Conservation (phyloP, 352 stramenopile species). For the Globisporangium irregulare region DNA sequence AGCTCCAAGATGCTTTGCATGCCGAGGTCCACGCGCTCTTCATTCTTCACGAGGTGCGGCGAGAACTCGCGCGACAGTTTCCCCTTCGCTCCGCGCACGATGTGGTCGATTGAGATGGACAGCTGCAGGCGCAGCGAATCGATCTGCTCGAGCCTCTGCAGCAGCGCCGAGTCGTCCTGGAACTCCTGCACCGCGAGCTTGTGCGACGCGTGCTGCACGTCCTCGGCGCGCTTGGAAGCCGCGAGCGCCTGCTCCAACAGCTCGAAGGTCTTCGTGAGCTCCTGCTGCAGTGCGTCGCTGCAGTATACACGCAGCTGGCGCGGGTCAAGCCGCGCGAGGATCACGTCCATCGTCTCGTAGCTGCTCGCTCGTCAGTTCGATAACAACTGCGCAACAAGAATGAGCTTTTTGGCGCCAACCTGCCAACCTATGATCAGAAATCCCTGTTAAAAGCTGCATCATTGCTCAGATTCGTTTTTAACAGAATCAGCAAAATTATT, state of each 20-base stretch:
- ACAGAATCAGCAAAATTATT: too few species aligned
- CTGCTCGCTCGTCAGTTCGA: background rate
- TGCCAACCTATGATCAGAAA: too few species aligned
- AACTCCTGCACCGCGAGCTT: constrained; percentile 15
- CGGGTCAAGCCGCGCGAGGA: constrained; percentile 20
- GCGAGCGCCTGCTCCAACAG: constrained; percentile 16
- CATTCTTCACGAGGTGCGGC: constrained; percentile 8
- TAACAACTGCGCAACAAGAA: background rate
- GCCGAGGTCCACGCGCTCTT: background rate
- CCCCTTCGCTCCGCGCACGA: constrained; percentile 3
- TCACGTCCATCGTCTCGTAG: constrained; percentile 22
- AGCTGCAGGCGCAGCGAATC: constrained; percentile 18
- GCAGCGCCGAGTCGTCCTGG: constrained; percentile 13
- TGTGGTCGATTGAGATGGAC: constrained; percentile 18
- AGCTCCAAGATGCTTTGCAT: constrained; percentile 9
- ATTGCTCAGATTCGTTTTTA: too few species aligned
- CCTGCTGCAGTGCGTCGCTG: constrained; percentile 19
- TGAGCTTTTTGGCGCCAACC: background rate
- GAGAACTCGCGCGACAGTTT: background rate
- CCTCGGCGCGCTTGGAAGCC: constrained; percentile 16
- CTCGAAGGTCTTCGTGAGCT: constrained; percentile 17
- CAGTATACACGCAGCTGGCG: constrained; percentile 22
- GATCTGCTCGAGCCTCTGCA: constrained; percentile 15
- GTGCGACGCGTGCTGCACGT: constrained; percentile 20
- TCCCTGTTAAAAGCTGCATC: too few species aligned